These are phyloP conservation scores for Rhizopus microsporus DNA, from an alignment of 371 early-diverging fungal species.

Conservation along the genomic window DNA sequence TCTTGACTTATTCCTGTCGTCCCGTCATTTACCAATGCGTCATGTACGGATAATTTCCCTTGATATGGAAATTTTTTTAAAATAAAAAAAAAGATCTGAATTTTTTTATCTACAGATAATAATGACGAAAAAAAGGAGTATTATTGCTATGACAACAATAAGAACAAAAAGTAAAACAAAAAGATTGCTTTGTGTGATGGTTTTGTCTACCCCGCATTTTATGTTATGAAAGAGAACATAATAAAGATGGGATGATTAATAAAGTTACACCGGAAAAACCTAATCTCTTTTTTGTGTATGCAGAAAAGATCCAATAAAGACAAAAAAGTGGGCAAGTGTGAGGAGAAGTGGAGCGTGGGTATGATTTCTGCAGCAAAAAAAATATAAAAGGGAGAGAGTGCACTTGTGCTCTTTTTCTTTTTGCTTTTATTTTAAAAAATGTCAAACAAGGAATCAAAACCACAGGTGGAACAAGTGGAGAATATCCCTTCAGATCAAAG, in stretches of 20 bases:
- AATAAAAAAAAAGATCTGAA: no score
- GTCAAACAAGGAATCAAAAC: background rate
- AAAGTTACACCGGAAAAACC: background rate
- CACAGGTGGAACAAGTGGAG: background rate
- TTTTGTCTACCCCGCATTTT: background rate
- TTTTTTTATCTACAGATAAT: no score
- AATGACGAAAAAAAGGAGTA: no score
- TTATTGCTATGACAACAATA: no score
- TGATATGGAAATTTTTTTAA: background rate
- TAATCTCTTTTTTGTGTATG: background rate
- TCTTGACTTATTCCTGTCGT: background rate
- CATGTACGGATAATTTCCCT: background rate
- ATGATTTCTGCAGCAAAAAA: slow-evolving; percentile 1
- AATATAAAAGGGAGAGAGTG: background rate
- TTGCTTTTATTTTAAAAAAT: slow-evolving; percentile 2
- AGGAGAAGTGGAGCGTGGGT: slow-evolving; percentile 1
- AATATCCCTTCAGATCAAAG: background rate
- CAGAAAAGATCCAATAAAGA: no score
- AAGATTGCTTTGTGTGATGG: background rate
- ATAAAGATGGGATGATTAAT: no score
- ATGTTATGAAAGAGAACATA: background rate
- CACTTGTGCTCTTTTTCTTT: background rate
- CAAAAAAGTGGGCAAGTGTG: background rate
- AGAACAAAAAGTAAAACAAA: background rate
- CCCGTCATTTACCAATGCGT: background rate